phyloP scores from a whole-genome alignment of 1,284 basidiomycete genomes.

The Ganoderma lingzhi region DNA sequence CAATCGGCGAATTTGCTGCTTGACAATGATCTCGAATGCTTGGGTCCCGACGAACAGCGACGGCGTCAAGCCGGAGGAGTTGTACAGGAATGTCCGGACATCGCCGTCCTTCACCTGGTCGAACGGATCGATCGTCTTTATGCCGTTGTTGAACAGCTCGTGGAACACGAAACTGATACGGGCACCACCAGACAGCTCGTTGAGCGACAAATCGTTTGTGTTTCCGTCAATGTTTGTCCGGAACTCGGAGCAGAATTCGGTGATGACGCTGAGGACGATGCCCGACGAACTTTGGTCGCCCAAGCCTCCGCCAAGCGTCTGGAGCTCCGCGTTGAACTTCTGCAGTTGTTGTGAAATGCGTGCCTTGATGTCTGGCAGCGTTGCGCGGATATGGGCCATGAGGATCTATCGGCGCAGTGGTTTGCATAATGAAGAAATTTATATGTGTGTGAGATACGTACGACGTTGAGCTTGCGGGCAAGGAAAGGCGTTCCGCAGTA shows the following conservation, averaged over 20 bases:
- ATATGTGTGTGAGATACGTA: slow-evolving; percentile 41
- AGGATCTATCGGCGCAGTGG: slow-evolving; percentile 11
- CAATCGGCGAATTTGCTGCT: slow-evolving; percentile 96
- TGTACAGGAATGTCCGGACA: slow-evolving; percentile 95
- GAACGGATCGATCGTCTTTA: slow-evolving; percentile 96
- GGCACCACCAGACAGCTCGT: slow-evolving; percentile 96
- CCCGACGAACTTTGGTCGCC: slow-evolving; percentile 89
- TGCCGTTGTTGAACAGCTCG: slow-evolving; percentile 96
- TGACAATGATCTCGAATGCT: slow-evolving; percentile 98
- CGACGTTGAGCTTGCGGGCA: slow-evolving; percentile 95
- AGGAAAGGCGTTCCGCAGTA: slow-evolving; percentile 99
- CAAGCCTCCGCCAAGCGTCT: slow-evolving; percentile 85
- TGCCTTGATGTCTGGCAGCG: slow-evolving; percentile 96
- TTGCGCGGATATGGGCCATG: slow-evolving; percentile 70
- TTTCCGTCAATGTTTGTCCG: slow-evolving; percentile 96
- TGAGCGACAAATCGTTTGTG: slow-evolving; percentile 93
- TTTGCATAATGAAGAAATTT: neutral
- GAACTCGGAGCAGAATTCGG: slow-evolving; percentile 97
- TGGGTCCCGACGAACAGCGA: slow-evolving; percentile 96
- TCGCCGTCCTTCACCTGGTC: slow-evolving; percentile 99
- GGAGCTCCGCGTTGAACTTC: slow-evolving; percentile 89
- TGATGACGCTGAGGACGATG: slow-evolving; percentile 94
- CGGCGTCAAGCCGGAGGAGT: slow-evolving; percentile 97
- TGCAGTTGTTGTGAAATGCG: slow-evolving; percentile 89
- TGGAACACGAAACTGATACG: slow-evolving; percentile 99